phyloP scores from a whole-genome alignment of 2,329 filamentous ascomycete species.

The Aureobasidium subglaciale region DNA sequence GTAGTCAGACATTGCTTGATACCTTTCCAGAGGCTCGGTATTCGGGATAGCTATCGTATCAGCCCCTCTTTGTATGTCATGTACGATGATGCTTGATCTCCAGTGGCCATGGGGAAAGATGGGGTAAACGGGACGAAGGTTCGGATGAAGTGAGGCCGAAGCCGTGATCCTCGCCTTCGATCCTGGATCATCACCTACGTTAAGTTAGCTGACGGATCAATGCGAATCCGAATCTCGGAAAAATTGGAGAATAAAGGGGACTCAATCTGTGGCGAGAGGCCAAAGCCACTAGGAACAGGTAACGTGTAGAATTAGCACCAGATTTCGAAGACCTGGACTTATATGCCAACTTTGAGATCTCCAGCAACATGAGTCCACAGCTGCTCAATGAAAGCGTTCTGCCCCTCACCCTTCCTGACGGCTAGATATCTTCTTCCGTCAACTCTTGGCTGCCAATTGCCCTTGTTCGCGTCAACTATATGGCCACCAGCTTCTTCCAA shows the following conservation, averaged over 20 bases:
- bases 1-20: not conserved
- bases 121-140: not conserved
- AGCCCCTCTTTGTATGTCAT: not conserved
- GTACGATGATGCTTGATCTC: not conserved
- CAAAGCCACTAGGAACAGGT: no score
- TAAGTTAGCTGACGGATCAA: not conserved
- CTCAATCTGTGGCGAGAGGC: no score
- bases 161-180: not conserved
- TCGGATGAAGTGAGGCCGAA: conserved; percentile 7
- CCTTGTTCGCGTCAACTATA: conserved; percentile 66
- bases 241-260: not conserved
- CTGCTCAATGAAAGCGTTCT: conserved; percentile 41
- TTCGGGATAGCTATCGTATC: not conserved
- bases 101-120: not conserved
- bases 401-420: conserved; percentile 38
- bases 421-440: conserved; percentile 52
- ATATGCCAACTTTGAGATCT: conserved; percentile 35
- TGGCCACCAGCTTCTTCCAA: conserved; percentile 66
- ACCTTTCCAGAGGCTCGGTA: not conserved
- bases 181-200: not conserved
- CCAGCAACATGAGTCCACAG: conserved; percentile 43
- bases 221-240: not conserved
- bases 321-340: not conserved
- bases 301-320: no score
- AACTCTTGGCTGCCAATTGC: conserved; percentile 55